Evolutionary conservation across 2,329 filamentous ascomycete species (phyloP).

Genomic region (Beauveria rudraprayagi): DNA sequence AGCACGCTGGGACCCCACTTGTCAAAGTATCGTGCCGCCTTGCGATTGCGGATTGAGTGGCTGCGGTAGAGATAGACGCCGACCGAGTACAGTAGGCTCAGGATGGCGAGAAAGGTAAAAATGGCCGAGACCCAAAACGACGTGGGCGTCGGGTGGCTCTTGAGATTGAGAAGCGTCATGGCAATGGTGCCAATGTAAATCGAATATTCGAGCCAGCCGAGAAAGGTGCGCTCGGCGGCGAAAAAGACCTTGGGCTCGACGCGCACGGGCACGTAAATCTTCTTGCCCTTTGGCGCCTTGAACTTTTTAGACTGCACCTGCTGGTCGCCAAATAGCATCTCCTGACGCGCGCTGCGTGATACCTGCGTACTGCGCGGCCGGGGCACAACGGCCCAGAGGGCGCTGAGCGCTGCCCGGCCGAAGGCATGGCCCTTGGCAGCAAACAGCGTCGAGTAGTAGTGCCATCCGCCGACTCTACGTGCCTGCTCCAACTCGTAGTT

Average conservation of each 20-base stretch:
- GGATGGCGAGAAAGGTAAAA: constrained; percentile 74
- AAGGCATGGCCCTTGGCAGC: constrained; percentile 35
- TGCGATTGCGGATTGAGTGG: constrained; percentile 70
- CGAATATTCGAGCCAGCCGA: constrained; percentile 94
- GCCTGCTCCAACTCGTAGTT: constrained; percentile 72
- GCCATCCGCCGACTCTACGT: constrained; percentile 64
- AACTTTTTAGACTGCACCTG: constrained; percentile 52
- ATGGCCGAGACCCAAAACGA: constrained; percentile 63
- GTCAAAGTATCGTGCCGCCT: constrained; percentile 88
- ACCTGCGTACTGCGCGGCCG: constrained; percentile 47
- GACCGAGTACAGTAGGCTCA: constrained; percentile 75
- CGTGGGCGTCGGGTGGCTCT: constrained; percentile 44
- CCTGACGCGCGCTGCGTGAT: constrained; percentile 46
- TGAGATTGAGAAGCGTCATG: constrained; percentile 76
- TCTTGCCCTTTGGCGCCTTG: constrained; percentile 73
- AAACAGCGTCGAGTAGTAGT: constrained; percentile 59
- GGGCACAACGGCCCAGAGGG: constrained; percentile 45
- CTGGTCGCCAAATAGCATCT: constrained; percentile 45
- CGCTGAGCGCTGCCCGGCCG: constrained; percentile 33
- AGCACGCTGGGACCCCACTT: constrained; percentile 74
- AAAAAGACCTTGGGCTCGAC: constrained; percentile 98
- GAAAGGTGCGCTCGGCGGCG: constrained; percentile 89
- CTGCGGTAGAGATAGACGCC: constrained; percentile 84
- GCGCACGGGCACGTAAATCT: constrained; percentile 90
- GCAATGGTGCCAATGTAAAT: constrained; percentile 89